These are phyloP conservation scores for Sinapis alba DNA, from an alignment of 441 rosid genomes.

Conservation along the genomic window DNA sequence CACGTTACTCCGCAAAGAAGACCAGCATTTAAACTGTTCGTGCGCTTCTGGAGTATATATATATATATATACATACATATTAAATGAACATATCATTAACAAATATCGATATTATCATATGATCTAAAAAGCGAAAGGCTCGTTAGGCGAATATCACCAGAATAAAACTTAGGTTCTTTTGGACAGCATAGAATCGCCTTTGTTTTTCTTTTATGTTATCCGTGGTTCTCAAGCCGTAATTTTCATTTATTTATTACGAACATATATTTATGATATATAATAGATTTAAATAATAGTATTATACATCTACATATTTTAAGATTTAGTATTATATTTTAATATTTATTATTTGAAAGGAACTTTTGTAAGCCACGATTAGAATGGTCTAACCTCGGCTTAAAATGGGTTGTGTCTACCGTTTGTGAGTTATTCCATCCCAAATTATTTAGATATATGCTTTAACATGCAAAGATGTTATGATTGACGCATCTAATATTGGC, in stretches of 20 bases:
- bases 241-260: too few relatives aligned
- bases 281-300: too few relatives aligned
- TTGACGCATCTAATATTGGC: not conserved
- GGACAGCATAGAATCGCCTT: not conserved
- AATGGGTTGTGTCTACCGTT: not conserved
- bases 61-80: too few relatives aligned
- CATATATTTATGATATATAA: too few relatives aligned
- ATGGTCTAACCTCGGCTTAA: not conserved
- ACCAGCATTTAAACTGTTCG: slow-evolving; percentile 17
- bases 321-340: not conserved
- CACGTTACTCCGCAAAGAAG: slow-evolving; percentile 17
- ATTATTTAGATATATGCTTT: not conserved
- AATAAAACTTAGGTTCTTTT: not conserved
- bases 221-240: too few relatives aligned
- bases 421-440: not conserved
- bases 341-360: not conserved
- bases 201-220: not conserved
- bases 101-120: not conserved
- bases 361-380: not conserved
- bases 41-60: not conserved
- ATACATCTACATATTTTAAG: not conserved
- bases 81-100: not conserved
- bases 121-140: not conserved
- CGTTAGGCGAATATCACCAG: not conserved
- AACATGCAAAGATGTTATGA: not conserved